Percentiles rank a stretch among this genome's conserved stretches.
These are phyloP conservation scores for Simplicillium sp. DNA, from an alignment of 2,329 filamentous ascomycete genomes.

Conservation along the genomic window DNA sequence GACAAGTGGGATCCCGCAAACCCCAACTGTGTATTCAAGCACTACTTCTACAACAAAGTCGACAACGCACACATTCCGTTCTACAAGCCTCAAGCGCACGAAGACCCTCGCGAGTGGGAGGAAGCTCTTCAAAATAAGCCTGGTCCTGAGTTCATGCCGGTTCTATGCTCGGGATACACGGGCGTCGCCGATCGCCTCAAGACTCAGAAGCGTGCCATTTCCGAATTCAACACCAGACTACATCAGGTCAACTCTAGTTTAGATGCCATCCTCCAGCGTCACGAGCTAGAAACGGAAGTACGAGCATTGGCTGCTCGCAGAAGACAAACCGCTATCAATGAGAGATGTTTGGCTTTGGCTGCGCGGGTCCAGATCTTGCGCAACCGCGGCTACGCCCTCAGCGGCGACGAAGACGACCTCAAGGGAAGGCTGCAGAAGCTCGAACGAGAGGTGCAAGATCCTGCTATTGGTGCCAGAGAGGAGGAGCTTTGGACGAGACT, in stretches of 20 bases:
- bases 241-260: slow-evolving; percentile 74
- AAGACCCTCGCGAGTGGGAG: slow-evolving; percentile 75
- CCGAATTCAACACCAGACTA: slow-evolving; percentile 59
- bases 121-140: slow-evolving; percentile 75
- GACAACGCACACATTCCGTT: slow-evolving; percentile 66
- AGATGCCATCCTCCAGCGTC: slow-evolving; percentile 61
- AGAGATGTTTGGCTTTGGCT: slow-evolving; percentile 64
- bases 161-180: slow-evolving; percentile 64
- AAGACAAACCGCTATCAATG: slow-evolving; percentile 62
- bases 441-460: slow-evolving; percentile 63
- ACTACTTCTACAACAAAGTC: slow-evolving; percentile 84
- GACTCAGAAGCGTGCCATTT: slow-evolving; percentile 60
- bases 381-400: slow-evolving; percentile 73
- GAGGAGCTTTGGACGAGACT: slow-evolving; percentile 82
- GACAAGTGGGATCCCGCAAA: slow-evolving; percentile 66
- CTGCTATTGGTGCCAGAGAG: slow-evolving; percentile 62
- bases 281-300: slow-evolving; percentile 69
- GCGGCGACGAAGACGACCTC: slow-evolving; percentile 69
- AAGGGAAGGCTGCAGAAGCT: slow-evolving; percentile 61
- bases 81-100: slow-evolving; percentile 59
- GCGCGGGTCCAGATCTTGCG: slow-evolving; percentile 72
- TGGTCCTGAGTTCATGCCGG: slow-evolving; percentile 65
- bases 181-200: slow-evolving; percentile 63
- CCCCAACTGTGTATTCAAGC: slow-evolving; percentile 64
- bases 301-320: slow-evolving; percentile 63